phyloP scores from a whole-genome alignment of 352 stramenopile genomes.

The Phytopythium cucurbitacearum region DNA sequence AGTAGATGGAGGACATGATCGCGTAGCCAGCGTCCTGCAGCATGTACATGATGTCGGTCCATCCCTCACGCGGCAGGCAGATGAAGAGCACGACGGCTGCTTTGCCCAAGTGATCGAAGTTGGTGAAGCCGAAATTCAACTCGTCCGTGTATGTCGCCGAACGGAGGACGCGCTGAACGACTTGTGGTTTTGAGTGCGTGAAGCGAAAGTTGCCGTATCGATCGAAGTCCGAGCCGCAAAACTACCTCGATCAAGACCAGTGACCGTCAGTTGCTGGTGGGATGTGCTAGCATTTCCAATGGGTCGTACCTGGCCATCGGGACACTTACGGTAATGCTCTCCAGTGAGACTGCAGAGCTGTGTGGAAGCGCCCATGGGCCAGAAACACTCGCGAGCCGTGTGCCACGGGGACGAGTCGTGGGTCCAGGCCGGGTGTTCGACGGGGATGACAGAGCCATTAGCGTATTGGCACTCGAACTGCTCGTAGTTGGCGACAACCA shows the following conservation, averaged over 20 bases:
- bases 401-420: conserved; percentile 48
- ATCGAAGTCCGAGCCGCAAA: conserved; percentile 62
- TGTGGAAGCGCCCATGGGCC: conserved; percentile 64
- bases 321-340: conserved; percentile 22
- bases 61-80: conserved; percentile 88
- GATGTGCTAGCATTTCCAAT: conserved; percentile 4
- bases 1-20: conserved; percentile 57
- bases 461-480: conserved; percentile 13
- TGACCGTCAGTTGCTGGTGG: no score
- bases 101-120: conserved; percentile 86
- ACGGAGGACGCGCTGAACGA: conserved; percentile 24
- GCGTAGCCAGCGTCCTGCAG: conserved; percentile 47
- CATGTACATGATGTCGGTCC: conserved; percentile 71
- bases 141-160: conserved; percentile 48
- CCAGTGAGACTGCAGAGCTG: conserved; percentile 50
- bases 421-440: conserved; percentile 25
- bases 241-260: conserved; percentile 9
- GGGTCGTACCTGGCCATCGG: conserved; percentile 18
- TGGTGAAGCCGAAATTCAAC: conserved; percentile 79
- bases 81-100: conserved; percentile 88
- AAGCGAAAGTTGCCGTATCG: conserved; percentile 60
- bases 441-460: conserved; percentile 12
- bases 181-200: conserved; percentile 29
- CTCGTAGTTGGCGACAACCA: conserved; percentile 27
- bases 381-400: conserved; percentile 76